These are phyloP conservation scores for Talaromyces pinophilus DNA, from an alignment of 2,329 filamentous ascomycete genomes.

Conservation along the genomic window DNA sequence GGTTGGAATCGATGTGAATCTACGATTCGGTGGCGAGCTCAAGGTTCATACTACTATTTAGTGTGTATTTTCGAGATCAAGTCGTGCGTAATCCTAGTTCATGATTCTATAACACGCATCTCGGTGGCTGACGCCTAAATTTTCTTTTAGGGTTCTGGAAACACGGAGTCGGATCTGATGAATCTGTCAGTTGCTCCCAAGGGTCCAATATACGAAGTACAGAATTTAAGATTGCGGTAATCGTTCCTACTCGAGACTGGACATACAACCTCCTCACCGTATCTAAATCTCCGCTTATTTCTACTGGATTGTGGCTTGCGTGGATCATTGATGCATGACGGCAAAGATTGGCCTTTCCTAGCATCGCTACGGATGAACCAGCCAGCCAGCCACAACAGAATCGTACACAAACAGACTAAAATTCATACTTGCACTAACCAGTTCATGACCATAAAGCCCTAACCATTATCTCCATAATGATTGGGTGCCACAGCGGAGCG, in stretches of 20 bases:
- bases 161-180: neutral
- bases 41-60: neutral
- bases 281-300: neutral
- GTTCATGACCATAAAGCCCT: neutral
- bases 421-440: neutral
- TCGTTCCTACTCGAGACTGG: neutral
- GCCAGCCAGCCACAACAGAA: neutral
- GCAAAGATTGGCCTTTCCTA: neutral
- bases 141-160: neutral
- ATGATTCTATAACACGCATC: neutral
- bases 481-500: conserved; percentile 1
- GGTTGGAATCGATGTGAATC: neutral
- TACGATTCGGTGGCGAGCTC: neutral
- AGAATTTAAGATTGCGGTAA: neutral
- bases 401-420: neutral
- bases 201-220: neutral
- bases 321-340: neutral
- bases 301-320: neutral
- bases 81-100: neutral
- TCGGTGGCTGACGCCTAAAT: neutral
- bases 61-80: neutral
- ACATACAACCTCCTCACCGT: neutral
- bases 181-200: neutral
- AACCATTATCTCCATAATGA: neutral
- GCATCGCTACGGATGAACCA: neutral